Base-by-base conservation (phyloP, 495 filamentous ascomycete species). In the Tuber magnatum region DNA sequence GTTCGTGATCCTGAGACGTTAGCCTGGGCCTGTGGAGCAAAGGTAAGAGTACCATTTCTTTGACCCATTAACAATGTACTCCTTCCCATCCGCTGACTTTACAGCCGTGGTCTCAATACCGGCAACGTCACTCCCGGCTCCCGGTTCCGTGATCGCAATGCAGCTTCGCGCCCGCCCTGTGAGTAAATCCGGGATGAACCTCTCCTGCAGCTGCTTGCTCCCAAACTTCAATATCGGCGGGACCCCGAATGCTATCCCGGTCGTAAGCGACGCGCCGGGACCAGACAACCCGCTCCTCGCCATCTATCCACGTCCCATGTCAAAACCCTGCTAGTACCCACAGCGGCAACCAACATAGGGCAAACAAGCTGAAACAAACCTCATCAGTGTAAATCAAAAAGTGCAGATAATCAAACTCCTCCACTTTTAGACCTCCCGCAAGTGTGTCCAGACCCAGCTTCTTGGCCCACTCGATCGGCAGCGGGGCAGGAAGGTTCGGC, bases 81-180 rank as follows among this genome's bases (percentile, higher is more conserved):
- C 83, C 78, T 88, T 88, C 44, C 91, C 90, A 76, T 91, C 89
- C 28, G 83, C 81, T 5, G 85, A 88, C 83, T 90, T 91, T 9
- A 82, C 84, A 3, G 92, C 92, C 3, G 88, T 91, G 1, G 91
- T 92, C 22, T 84, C 83, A 79, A 93, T 91, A 76, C 89, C 89
- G 1, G 90, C 89, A 5, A 94, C 92, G 78, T 94, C 91, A 76
- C 86, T 88, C 3, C 91, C 91, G 6, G 90, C 90, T 41, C 87
- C 87, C 0, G 92, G 92, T 82, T 94, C 92, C 0, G 92, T 94
- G 80, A 94, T 93, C 7, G 91, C 92, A 72, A 94, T 92, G 78
- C 92, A 94, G 5, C 84, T 84, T 51, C 91, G 85, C 83, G 88
- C 91, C 79, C 86, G 86, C 28, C 90, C 91, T 6, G 86, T 87